phyloP scores from a whole-genome alignment of 164 flowering plant species.

The Macadamia tetraphylla region DNA sequence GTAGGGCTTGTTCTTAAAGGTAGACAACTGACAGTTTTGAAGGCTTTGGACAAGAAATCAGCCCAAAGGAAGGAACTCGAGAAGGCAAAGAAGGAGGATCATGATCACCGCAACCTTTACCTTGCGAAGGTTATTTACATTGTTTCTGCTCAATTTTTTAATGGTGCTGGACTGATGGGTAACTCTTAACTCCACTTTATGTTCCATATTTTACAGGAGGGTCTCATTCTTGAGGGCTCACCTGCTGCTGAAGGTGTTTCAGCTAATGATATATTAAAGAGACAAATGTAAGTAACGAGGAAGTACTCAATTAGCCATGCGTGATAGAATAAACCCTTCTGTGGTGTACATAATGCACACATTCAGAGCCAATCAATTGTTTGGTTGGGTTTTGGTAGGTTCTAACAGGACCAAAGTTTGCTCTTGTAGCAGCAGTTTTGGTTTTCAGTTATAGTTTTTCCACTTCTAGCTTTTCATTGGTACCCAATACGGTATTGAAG shows the following conservation, averaged over 20 bases:
- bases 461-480: too few species aligned
- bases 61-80: constrained; percentile 64
- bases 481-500: too few species aligned
- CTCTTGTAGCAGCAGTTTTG: too few species aligned
- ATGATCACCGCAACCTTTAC: constrained; percentile 82
- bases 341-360: not conserved
- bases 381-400: not conserved
- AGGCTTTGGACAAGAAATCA: constrained; percentile 83
- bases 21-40: constrained; percentile 63
- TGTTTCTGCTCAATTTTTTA: not conserved
- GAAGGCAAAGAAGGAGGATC: constrained; percentile 50
- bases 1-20: constrained; percentile 75
- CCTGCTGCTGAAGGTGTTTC: constrained; percentile 97
- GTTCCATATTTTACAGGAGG: constrained; percentile 50
- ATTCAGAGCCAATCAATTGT: not conserved
- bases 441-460: too few species aligned
- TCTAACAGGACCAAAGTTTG: too few species aligned
- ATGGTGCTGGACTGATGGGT: not conserved
- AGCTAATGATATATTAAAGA: constrained; percentile 72
- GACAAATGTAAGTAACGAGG: constrained; percentile 53
- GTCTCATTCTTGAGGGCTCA: constrained; percentile 78
- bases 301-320: not conserved
- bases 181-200: not conserved
- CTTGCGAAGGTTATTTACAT: constrained; percentile 58
- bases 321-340: not conserved